Percentiles rank a stretch among this genome's conserved stretches.
phyloP scores from a whole-genome alignment of 176 grass and related monocot genomes.

The Alloteropsis semialata region DNA sequence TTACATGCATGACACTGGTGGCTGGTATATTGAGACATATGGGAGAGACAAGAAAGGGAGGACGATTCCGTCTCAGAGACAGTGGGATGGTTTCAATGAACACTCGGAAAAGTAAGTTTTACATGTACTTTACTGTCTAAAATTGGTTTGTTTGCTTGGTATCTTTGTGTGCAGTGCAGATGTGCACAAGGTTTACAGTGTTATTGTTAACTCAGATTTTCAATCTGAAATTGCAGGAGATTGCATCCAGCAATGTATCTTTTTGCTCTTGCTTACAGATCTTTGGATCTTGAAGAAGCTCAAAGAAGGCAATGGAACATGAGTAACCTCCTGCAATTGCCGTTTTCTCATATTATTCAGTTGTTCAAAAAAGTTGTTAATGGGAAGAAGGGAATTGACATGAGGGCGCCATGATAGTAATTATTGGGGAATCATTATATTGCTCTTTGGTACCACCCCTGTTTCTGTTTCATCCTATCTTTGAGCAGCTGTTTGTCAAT shows the following conservation, averaged over 20 bases:
- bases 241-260: constrained; percentile 96
- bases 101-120: constrained; percentile 70
- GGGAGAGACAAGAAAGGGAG: constrained; percentile 72
- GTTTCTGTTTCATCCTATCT: background rate
- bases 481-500: background rate
- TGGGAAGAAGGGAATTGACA: constrained; percentile 23
- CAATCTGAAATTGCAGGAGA: constrained; percentile 65
- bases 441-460: background rate
- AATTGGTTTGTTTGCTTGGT: constrained; percentile 2
- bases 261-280: constrained; percentile 81
- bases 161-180: background rate
- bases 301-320: constrained; percentile 60
- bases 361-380: constrained; percentile 46
- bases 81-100: constrained; percentile 74
- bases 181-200: background rate
- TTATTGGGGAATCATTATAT: background rate
- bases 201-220: background rate
- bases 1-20: constrained; percentile 88
- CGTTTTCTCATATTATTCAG: constrained; percentile 51
- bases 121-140: constrained; percentile 4
- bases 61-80: constrained; percentile 60
- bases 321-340: constrained; percentile 31
- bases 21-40: constrained; percentile 97
- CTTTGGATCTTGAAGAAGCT: constrained; percentile 85
- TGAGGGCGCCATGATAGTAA: constrained; percentile 20